Base-by-base conservation (phyloP, 305 asterid species). In the Rubia tinctorum region DNA sequence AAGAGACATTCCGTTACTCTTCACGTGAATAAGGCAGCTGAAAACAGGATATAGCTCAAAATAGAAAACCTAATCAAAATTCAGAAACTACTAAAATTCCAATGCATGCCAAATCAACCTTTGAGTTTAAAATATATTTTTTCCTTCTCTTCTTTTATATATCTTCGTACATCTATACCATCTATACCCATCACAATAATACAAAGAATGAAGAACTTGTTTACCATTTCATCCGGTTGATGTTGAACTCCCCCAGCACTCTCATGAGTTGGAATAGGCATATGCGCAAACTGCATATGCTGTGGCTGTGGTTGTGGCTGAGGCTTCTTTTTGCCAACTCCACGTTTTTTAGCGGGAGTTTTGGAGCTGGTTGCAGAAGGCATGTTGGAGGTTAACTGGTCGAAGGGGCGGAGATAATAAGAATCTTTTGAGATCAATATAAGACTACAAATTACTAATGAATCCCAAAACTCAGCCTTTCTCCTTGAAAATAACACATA, bases 241-340 rank as follows among this genome's bases (percentile, higher is more conserved):
- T 63, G 77, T 79, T 84, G 88, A 81, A 85, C 85, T 72, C 86
- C 84, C 73, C 88, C 92, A 76, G 87, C 44, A 82, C 75, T 79
- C 60, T 89, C 95, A 68, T 78, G 85, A 14, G 90, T 27, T 39
- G 92, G 77, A 78, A 86, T 84, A 49, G 96, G 81, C 63, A 85
- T 62, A 76, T 88, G 97, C 40, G 90, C 56, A 82, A 90, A 84
- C 76, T 82, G 95, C 80, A 84, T 71, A 75, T 83, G 93, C 73
- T 82, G 81, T 58, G 75, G 80, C 66, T 82, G 97, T 23, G 30
- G 63, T 83, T 84, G 96, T 83, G 84, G 71, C 77, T 88, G 93
- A 63, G 85, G 96, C 86, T 90, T 95, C 89, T 95, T 92, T 84
- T 89, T 96, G 69, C 97, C 91, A 80, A 79, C 82, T 60, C 81